Evolutionary conservation across 2,329 filamentous ascomycete species (phyloP).

Genomic region (Shiraia bambusicola): DNA sequence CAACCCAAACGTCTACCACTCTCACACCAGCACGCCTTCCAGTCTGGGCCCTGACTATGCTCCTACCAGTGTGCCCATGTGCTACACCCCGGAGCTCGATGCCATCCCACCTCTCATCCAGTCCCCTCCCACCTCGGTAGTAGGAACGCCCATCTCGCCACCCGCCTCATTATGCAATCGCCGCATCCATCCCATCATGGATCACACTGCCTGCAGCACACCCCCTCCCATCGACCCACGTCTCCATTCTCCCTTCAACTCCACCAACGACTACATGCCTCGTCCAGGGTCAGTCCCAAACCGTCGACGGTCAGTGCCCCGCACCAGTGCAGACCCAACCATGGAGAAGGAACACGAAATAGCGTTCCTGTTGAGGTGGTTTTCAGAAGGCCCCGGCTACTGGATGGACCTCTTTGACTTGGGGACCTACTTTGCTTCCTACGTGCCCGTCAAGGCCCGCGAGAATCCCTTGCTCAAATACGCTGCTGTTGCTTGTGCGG

Average conservation of each 20-base stretch:
- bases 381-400: constrained; percentile 60
- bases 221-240: constrained; percentile 41
- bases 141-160: constrained; percentile 44
- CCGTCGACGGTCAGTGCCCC: constrained; percentile 26
- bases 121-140: constrained; percentile 32
- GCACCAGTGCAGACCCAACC: constrained; percentile 21
- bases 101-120: constrained; percentile 32
- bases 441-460: constrained; percentile 59
- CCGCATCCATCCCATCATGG: constrained; percentile 59
- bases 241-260: constrained; percentile 34
- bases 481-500: constrained; percentile 62
- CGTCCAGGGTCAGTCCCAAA: constrained; percentile 29
- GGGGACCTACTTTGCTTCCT: constrained; percentile 61
- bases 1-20: constrained; percentile 25
- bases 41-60: constrained; percentile 58
- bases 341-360: constrained; percentile 55
- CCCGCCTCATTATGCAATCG: constrained; percentile 49
- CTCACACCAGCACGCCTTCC: constrained; percentile 33
- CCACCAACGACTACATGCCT: constrained; percentile 26
- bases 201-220: constrained; percentile 28
- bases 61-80: constrained; percentile 45
- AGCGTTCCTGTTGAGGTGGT: constrained; percentile 62
- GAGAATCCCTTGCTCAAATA: constrained; percentile 54
- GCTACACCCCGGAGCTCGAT: constrained; percentile 33
- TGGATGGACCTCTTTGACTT: constrained; percentile 62